phyloP scores from a whole-genome alignment of 1,284 basidiomycete species.

The Cryptococcus sp. region DNA sequence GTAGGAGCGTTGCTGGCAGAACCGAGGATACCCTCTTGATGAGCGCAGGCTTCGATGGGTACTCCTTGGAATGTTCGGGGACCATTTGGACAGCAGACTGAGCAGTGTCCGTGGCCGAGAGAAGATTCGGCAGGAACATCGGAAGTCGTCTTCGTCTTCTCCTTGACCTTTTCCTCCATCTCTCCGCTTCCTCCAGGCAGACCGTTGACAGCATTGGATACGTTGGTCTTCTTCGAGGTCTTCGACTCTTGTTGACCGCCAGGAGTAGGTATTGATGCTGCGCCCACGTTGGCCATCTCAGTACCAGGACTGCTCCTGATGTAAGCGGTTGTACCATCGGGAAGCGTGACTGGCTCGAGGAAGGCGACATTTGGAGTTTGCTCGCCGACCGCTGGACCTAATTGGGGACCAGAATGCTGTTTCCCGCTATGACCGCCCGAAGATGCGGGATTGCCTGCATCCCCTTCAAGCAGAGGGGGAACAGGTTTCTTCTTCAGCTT shows the following conservation, averaged over 20 bases:
- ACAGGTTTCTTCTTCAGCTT: constrained; percentile 25
- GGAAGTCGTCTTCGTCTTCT: constrained; percentile 5
- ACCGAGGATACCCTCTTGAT: constrained; percentile 30
- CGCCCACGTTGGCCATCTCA: background rate
- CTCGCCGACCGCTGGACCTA: no score
- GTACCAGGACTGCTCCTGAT: constrained; percentile 13
- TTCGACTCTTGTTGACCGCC: background rate
- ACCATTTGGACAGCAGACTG: constrained; percentile 36
- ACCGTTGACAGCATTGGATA: constrained; percentile 11
- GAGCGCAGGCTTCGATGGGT: constrained; percentile 33
- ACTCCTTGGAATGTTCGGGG: constrained; percentile 21
- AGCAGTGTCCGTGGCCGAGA: constrained; percentile 31
- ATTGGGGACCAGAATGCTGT: background rate
- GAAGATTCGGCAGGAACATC: constrained; percentile 19
- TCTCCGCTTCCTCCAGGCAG: no score
- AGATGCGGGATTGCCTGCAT: constrained; percentile 7
- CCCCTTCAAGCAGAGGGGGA: constrained; percentile 9
- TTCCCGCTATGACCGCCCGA: constrained; percentile 4
- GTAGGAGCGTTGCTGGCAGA: background rate
- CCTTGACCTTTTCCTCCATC: no score
- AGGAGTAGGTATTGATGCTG: background rate
- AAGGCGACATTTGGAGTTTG: constrained; percentile 15
- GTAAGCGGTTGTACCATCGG: constrained; percentile 36
- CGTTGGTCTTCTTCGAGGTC: constrained; percentile 3
- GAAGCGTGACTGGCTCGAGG: constrained; percentile 33